A percentile compares a stretch with the other conserved stretches of the same genome.
Conservation (phyloP, 805 yeast genomes). For the Saccharomyces paradoxus region DNA sequence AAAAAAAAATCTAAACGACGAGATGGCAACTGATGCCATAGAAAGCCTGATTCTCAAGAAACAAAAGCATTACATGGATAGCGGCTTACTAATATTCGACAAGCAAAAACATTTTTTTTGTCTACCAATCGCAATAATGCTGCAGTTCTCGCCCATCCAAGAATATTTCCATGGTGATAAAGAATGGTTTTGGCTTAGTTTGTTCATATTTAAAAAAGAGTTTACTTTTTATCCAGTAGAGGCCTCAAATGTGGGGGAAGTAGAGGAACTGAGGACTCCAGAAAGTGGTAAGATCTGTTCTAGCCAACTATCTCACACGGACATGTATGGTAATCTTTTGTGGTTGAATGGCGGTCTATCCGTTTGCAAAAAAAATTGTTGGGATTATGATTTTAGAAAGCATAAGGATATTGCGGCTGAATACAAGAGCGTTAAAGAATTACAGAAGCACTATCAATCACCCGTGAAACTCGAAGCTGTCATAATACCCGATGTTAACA, state of each 20-base stretch:
- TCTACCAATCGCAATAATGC: neutral
- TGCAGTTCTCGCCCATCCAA: neutral
- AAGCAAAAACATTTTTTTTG: neutral
- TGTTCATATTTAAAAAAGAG: constrained; percentile 32
- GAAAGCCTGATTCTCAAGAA: neutral
- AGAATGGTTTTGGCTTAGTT: constrained; percentile 66
- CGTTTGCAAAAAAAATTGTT: neutral
- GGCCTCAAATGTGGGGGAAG: constrained; percentile 31
- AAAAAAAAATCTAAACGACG: neutral
- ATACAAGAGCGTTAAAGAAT: neutral
- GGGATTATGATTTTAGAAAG: neutral
- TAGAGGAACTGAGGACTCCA: constrained; percentile 7
- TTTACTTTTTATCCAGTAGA: constrained; percentile 30
- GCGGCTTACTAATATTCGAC: neutral
- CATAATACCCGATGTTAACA: neutral
- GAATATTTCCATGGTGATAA: constrained; percentile 59
- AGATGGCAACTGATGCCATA: neutral
- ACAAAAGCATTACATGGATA: neutral
- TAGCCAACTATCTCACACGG: constrained; percentile 22
- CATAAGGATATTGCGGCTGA: neutral
- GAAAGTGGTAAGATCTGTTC: constrained; percentile 13
- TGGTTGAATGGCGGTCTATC: constrained; percentile 7
- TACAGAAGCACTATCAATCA: neutral
- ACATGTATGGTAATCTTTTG: constrained; percentile 5
- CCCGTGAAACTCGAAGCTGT: neutral